A percentile compares a stretch with the other conserved stretches of the same genome.
Conservation (phyloP, 768 basidiomycete genomes). For the Termitomyces sp. region DNA sequence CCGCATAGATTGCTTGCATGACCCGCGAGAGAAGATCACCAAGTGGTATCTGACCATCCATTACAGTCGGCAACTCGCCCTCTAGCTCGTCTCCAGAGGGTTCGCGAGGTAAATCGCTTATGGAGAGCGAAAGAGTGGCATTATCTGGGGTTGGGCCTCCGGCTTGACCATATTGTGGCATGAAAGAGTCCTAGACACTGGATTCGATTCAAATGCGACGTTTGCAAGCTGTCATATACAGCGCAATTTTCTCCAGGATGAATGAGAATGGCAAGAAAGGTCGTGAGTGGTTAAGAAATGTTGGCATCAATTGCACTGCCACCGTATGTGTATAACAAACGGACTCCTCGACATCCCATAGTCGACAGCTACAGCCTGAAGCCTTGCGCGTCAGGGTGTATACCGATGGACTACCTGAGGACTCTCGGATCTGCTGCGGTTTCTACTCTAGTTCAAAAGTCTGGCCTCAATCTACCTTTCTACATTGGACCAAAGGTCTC, state of each 20-base stretch:
- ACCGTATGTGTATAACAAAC: background rate
- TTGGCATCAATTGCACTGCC: conserved; percentile 4
- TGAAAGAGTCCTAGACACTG: background rate
- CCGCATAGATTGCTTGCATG: conserved; percentile 75
- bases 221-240: background rate
- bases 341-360: background rate
- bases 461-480: conserved; percentile 87
- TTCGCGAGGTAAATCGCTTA: conserved; percentile 9
- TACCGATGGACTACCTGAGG: conserved; percentile 73
- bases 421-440: conserved; percentile 83
- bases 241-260: background rate
- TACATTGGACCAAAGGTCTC: conserved; percentile 69
- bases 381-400: background rate
- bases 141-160: background rate
- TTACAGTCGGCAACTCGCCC: conserved; percentile 65
- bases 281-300: background rate
- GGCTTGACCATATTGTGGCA: conserved; percentile 9
- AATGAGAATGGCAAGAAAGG: background rate
- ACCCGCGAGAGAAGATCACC: conserved; percentile 73
- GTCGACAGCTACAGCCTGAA: background rate
- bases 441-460: conserved; percentile 87
- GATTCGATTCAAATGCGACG: background rate
- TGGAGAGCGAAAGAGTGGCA: background rate
- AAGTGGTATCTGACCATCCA: conserved; percentile 69
- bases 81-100: conserved; percentile 54